Evolutionary conservation across 495 filamentous ascomycete species (phyloP).

Genomic region (Lasiosphaeria ovina): DNA sequence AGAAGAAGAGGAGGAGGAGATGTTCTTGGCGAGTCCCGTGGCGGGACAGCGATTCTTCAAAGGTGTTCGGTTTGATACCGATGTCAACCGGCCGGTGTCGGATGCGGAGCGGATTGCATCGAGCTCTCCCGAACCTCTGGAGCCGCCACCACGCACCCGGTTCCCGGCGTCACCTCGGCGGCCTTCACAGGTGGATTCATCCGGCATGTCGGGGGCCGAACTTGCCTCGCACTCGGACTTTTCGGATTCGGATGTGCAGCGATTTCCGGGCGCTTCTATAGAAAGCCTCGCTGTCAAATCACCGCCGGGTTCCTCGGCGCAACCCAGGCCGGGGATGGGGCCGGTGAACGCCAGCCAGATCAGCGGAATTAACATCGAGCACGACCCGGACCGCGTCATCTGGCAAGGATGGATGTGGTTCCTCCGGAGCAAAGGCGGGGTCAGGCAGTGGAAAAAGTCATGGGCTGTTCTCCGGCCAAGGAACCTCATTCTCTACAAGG

Average conservation of each 20-base stretch:
- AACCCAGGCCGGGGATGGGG: constrained; percentile 16
- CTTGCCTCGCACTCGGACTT: constrained; percentile 86
- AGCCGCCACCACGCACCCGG: constrained; percentile 29
- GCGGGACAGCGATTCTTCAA: constrained; percentile 39
- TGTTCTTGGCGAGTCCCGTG: constrained; percentile 64
- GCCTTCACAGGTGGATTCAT: constrained; percentile 68
- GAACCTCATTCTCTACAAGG: constrained; percentile 88
- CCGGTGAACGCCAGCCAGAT: constrained; percentile 57
- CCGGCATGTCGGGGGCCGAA: constrained; percentile 69
- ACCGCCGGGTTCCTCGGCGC: constrained; percentile 29
- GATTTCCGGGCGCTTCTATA: constrained; percentile 41
- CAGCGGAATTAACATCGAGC: constrained; percentile 51
- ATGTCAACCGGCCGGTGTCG: constrained; percentile 5
- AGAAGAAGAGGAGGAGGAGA: constrained; percentile 80
- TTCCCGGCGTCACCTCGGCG: constrained; percentile 36
- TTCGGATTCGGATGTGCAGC: constrained; percentile 64
- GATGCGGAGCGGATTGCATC: constrained; percentile 46
- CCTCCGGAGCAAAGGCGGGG: constrained; percentile 79
- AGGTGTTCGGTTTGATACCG: constrained; percentile 2
- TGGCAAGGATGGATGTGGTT: constrained; percentile 90
- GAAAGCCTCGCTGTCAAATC: constrained; percentile 44
- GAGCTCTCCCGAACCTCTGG: constrained; percentile 63
- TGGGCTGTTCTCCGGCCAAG: constrained; percentile 92
- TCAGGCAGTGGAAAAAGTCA: constrained; percentile 90
- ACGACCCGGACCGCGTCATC: constrained; percentile 69